Evolutionary conservation across 140 eudicot genomes (phyloP), one percentile per base, ranked within the genome.

Genomic region (Ambrosia hybrid): DNA sequence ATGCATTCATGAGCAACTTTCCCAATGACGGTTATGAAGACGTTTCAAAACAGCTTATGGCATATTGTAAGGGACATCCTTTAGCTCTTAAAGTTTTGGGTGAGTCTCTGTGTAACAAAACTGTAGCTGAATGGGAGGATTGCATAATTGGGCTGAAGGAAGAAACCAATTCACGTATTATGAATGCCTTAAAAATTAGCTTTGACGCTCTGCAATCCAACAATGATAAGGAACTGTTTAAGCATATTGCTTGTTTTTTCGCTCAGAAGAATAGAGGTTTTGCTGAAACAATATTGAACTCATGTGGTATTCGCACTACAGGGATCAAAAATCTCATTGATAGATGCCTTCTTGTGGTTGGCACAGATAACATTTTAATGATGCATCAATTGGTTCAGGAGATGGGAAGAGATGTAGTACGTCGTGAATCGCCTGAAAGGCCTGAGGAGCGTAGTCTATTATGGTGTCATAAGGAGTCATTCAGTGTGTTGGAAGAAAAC

Each of bases 381-480:
- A 79, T 79, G 80, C 83, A 79, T 52, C 61, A 41, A 9, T 33
- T 74, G 34, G 0, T 79, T 51, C 73, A 77, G 33, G 80, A 80
- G 36, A 69, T 80, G 73, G 84, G 80, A 60, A 62, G 70, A 75
- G 57, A 56, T 56, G 14, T 45, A 17, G 74, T 75, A 9, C 70
- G 73, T 3, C 60, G 49, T 59, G 83, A 79, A 73, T 79, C 79
- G 51, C 76, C 30, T 16, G 6, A 62, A 8, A 12, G 57, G 5
- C 74, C 69, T 15, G 6, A 38, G 30, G 13, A 34, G 43, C 70
- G 75, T 30, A 76, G 74, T 45, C 80, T 55, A 58, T 49, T 76
- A 33, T 76, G 80, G 70, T 17, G 60, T 76, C 52, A 68, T 6
- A 60, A 68, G 5, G 69, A 66, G 13, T 57, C 80, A 57, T 46